These are phyloP conservation scores for Termitomyces sp. DNA, from an alignment of 768 basidiomycete species.

Conservation along the genomic window DNA sequence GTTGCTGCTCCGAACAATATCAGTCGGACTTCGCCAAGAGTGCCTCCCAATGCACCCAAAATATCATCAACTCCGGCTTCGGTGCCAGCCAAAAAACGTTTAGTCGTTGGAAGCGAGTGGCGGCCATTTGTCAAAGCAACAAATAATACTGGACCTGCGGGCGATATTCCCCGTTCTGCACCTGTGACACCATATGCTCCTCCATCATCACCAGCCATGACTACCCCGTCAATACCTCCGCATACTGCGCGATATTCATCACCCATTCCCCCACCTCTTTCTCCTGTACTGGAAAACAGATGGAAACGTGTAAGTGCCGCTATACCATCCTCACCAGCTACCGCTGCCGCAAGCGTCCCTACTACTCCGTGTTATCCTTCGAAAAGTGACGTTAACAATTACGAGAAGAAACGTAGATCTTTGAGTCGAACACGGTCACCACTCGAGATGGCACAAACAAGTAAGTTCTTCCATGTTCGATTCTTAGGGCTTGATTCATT, in stretches of 20 bases:
- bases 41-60: constrained; percentile 17
- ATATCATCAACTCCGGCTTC: constrained; percentile 8
- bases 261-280: constrained; percentile 18
- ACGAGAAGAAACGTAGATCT: background rate
- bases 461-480: constrained; percentile 2
- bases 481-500: background rate
- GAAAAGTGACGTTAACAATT: background rate
- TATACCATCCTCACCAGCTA: background rate
- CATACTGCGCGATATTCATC: constrained; percentile 19
- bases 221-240: constrained; percentile 11
- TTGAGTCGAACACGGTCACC: background rate
- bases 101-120: constrained; percentile 47
- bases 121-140: constrained; percentile 33
- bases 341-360: background rate
- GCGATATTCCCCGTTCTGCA: constrained; percentile 12
- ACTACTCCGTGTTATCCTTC: background rate
- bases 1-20: background rate
- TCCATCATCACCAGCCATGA: constrained; percentile 4
- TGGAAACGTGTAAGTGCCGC: constrained; percentile 25
- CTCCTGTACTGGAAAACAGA: constrained; percentile 13
- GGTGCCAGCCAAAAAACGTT: constrained; percentile 28
- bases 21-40: background rate
- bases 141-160: constrained; percentile 8
- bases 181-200: constrained; percentile 12
- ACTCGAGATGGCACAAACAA: constrained; percentile 1